Evolutionary conservation across 305 asterid species (phyloP), one percentile per base, ranked within the genome.

Genomic region (Solanum hybrid): DNA sequence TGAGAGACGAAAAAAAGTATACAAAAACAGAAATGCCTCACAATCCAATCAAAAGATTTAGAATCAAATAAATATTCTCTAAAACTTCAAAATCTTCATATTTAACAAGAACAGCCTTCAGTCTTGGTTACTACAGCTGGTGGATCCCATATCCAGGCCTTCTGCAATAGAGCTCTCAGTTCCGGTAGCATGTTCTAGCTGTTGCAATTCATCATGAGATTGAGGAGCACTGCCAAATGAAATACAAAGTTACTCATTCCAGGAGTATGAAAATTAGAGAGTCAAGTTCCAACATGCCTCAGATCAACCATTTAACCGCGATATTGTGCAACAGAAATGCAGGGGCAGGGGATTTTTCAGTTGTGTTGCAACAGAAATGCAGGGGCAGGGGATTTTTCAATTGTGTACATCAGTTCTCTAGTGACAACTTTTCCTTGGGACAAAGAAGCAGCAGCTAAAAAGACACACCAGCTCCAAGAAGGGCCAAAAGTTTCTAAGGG

Each of bases 131-230:
- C 34, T 12, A 34, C 46, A 86, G 78, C 10, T 86, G 77, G 67
- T 34, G 77, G 77, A 34, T 86, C 11, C 24, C 33, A 51, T 31
- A 77, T 13, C 78, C 33, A 33, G 24, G 57, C 88, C 24, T 61
- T 86, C 78, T 61, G 77, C n/a, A 34, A 61, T 34, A 69, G 88
- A 86, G 77, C 77, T 86, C 88, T 40, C 77, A 61, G 88, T 61
- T 61, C 28, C 34, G 16, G 35, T 40, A 86, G 88, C 24, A 13
- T 61, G 77, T 34, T 86, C 77, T 61, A 7, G 88, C 78, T 22
- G 88, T 86, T 86, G 57, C 35, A 12, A 86, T 85, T 85, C 88
- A 85, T 85, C 88, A 85, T 11, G 8, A 57, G 88, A 84, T 22
- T 57, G 51, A 86, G 46, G 51, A 2, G 77, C 46, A 12, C 77